phyloP scores from a whole-genome alignment of 164 flowering plant genomes.

The Santalum album region DNA sequence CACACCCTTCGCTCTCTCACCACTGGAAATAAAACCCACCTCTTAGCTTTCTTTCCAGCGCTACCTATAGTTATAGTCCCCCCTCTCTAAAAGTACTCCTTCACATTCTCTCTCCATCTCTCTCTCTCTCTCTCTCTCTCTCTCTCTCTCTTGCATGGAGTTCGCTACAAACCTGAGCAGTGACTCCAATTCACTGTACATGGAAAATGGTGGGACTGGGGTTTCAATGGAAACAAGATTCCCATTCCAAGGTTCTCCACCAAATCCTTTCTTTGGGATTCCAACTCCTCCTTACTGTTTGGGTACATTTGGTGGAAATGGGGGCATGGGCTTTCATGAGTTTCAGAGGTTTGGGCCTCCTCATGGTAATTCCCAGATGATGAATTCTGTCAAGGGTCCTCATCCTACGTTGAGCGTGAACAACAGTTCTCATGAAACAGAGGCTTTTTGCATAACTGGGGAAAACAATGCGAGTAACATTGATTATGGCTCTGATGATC shows the following conservation, averaged over 20 bases:
- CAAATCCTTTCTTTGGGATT: slow-evolving; percentile 8
- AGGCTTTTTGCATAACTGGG: slow-evolving; percentile 1
- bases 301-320: too few relatives aligned
- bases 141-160: slow-evolving; percentile 17
- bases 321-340: slow-evolving; percentile 5
- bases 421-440: not conserved
- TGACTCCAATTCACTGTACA: slow-evolving; percentile 1
- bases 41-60: too few relatives aligned
- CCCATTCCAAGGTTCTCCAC: not conserved
- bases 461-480: not conserved
- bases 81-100: too few relatives aligned
- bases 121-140: not conserved
- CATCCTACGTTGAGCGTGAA: too few relatives aligned
- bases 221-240: slow-evolving; percentile 1
- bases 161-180: slow-evolving; percentile 10
- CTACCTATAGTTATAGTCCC: too few relatives aligned
- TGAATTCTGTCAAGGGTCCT: not conserved
- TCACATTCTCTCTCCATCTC: not conserved
- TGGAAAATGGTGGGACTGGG: too few relatives aligned
- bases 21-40: slow-evolving; percentile 2
- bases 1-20: not conserved
- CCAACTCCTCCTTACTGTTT: too few relatives aligned
- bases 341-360: too few relatives aligned
- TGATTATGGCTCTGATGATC: not conserved
- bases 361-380: too few relatives aligned